Conservation (phyloP, 768 basidiomycete species). For the Suillus lakei region DNA sequence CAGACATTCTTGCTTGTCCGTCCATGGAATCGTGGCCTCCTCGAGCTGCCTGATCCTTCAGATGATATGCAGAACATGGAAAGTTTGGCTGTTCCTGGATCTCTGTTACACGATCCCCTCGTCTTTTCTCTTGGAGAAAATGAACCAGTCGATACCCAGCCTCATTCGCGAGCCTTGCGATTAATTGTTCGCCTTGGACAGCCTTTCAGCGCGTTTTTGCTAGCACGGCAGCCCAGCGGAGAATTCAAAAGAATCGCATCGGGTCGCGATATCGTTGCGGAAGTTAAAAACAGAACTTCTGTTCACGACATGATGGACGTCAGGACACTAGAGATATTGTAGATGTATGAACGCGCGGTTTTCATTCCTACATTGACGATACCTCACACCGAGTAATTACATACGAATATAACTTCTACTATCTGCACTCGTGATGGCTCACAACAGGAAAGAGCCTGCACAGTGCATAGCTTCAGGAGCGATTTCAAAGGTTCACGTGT, state of each 20-base stretch:
- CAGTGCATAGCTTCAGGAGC: not conserved
- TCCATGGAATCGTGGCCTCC: not conserved
- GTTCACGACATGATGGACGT: not conserved
- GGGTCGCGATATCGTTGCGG: not conserved
- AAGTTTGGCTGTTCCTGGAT: not conserved
- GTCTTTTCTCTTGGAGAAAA: not conserved
- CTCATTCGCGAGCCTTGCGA: not conserved
- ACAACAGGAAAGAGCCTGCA: not conserved
- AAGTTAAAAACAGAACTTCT: not conserved
- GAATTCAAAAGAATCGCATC: not conserved
- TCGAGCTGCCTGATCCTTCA: not conserved
- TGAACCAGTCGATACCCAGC: not conserved
- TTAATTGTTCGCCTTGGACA: not conserved
- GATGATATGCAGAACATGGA: not conserved
- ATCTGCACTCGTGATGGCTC: not conserved
- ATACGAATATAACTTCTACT: not conserved
- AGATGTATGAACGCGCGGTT: not conserved
- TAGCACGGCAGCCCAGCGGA: not conserved
- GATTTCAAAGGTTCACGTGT: not conserved
- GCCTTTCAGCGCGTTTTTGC: not conserved
- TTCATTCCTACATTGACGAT: not conserved
- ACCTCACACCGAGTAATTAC: not conserved
- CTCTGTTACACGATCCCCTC: not conserved
- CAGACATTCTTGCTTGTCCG: not conserved
- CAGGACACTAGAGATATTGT: not conserved